Conservation (phyloP, 75 land plant genomes). For the Azolla pinnata region DNA sequence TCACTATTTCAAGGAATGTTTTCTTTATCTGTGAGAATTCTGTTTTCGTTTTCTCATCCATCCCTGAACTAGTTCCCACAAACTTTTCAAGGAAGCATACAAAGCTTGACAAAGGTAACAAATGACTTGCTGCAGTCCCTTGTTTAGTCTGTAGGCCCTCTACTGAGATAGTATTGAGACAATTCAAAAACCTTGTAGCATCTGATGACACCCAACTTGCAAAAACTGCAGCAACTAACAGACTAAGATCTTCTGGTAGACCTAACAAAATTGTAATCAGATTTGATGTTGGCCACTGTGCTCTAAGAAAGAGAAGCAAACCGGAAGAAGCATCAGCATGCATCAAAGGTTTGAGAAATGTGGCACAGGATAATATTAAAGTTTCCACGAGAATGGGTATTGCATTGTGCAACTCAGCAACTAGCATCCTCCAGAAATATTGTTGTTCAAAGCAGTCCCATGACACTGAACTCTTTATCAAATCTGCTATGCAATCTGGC, state of each 20-base stretch:
- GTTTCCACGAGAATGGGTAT: neutral
- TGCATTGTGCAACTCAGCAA: conserved; percentile 24
- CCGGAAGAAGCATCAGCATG: conserved; percentile 29
- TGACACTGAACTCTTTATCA: conserved; percentile 15
- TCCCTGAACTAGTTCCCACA: neutral
- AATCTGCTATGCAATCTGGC: conserved; percentile 5
- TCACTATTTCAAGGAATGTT: neutral
- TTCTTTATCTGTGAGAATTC: neutral
- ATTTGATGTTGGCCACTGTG: conserved; percentile 11
- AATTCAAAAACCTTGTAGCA: neutral
- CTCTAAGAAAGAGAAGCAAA: conserved; percentile 13
- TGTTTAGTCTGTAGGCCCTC: too few species aligned
- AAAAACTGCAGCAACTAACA: conserved; percentile 19
- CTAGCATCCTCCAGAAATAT: conserved; percentile 28
- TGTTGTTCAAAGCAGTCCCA: conserved; percentile 36
- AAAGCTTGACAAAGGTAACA: neutral
- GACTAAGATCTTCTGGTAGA: conserved; percentile 17
- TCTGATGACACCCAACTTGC: conserved; percentile 17
- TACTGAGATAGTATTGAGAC: neutral
- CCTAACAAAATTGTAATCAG: conserved; percentile 17
- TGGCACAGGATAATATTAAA: conserved; percentile 16
- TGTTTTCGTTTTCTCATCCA: neutral
- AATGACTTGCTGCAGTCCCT: too few species aligned
- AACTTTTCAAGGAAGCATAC: neutral
- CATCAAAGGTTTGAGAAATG: conserved; percentile 12